Evolutionary conservation across 345 rosid species (phyloP).

Genomic region (Eucalyptus marginata): DNA sequence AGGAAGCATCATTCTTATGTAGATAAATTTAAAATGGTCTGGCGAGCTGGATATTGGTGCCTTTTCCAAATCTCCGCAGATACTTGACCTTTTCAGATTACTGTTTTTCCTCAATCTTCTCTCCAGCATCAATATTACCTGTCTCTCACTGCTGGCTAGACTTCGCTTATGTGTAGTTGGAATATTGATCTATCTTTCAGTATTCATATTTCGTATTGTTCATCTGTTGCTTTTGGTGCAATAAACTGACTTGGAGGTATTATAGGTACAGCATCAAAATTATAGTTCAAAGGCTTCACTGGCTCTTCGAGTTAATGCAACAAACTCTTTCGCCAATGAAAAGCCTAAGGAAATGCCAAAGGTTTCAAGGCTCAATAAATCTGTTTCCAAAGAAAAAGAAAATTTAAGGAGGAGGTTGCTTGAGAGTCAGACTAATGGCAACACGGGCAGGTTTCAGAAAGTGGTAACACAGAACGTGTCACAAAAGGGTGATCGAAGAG

Average conservation of each 20-base stretch:
- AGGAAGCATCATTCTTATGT: not conserved
- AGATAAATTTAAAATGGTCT: not conserved
- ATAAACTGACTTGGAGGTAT: not conserved
- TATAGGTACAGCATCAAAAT: constrained; percentile 18
- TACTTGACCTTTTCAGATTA: not conserved
- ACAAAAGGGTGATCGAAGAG: constrained; percentile 1
- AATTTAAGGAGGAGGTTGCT: not conserved
- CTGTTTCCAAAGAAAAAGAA: not conserved
- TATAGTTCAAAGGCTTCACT: constrained; percentile 2
- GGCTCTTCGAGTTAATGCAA: constrained; percentile 8
- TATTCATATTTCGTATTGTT: not conserved
- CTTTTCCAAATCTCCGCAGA: not conserved
- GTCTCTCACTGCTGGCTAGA: not conserved
- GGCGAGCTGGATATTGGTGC: not conserved
- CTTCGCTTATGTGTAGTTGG: not conserved
- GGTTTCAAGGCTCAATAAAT: not conserved
- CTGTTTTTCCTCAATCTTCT: not conserved
- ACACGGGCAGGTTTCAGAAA: constrained; percentile 1
- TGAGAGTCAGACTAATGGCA: not conserved
- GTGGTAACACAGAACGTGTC: constrained; percentile 1
- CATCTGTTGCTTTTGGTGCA: not conserved
- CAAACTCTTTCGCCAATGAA: not conserved
- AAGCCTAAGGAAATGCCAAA: constrained; percentile 20
- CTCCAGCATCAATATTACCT: not conserved
- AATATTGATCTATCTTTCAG: not conserved